A percentile compares a stretch with the other conserved stretches of the same genome.
Evolutionary conservation across 2,329 filamentous ascomycete species (phyloP).

Genomic region (Sphaceloma murrayae): DNA sequence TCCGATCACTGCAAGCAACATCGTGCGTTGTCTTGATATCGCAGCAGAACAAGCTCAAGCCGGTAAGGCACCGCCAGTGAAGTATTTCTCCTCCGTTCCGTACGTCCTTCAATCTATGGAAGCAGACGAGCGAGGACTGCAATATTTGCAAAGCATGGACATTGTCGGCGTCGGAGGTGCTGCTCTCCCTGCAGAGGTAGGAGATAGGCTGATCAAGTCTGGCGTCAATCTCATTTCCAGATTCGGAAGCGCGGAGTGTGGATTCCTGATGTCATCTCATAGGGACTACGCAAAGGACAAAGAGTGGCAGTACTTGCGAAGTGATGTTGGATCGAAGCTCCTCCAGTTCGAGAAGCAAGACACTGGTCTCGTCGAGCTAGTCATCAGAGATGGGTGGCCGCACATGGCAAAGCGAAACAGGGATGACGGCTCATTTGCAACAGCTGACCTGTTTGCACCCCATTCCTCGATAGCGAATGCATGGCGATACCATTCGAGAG

Average conservation of each 20-base stretch:
- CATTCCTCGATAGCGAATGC: constrained; percentile 45
- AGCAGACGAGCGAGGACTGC: constrained; percentile 35
- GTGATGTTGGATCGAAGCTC: constrained; percentile 27
- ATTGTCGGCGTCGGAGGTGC: constrained; percentile 57
- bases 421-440: constrained; percentile 51
- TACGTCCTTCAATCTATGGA: constrained; percentile 48
- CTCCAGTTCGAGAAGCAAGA: constrained; percentile 41
- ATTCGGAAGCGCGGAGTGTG: constrained; percentile 58
- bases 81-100: constrained; percentile 54
- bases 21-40: constrained; percentile 39
- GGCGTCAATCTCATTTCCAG: constrained; percentile 51
- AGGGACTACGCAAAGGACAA: constrained; percentile 45
- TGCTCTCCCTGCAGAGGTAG: constrained; percentile 44
- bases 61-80: constrained; percentile 31
- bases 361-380: constrained; percentile 43
- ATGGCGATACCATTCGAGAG: constrained; percentile 54
- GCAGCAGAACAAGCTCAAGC: constrained; percentile 25
- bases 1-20: constrained; percentile 48
- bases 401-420: constrained; percentile 50
- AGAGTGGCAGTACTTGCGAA: constrained; percentile 53
- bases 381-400: constrained; percentile 50
- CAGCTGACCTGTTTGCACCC: constrained; percentile 51
- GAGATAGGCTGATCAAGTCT: constrained; percentile 42
- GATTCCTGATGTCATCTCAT: constrained; percentile 55
- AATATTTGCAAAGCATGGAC: constrained; percentile 43